phyloP scores from a whole-genome alignment of 805 yeast species.

The Lipomyces chichibuensis region DNA sequence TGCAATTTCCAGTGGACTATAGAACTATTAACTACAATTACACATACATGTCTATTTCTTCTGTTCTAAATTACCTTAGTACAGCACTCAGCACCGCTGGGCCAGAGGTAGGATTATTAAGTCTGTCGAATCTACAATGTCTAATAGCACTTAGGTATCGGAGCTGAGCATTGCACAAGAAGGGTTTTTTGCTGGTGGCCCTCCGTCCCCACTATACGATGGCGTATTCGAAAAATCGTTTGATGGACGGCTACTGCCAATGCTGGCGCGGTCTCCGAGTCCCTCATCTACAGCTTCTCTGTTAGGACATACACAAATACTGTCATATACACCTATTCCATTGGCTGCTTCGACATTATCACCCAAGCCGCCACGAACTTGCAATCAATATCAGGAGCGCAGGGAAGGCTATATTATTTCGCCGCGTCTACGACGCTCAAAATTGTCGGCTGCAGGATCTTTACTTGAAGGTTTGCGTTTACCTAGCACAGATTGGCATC shows the following conservation, averaged over 20 bases:
- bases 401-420: neutral
- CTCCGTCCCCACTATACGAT: conserved; percentile 1
- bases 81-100: neutral
- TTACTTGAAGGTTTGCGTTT: neutral
- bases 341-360: neutral
- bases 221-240: conserved; percentile 5
- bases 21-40: neutral
- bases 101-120: neutral
- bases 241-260: neutral
- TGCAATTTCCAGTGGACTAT: neutral
- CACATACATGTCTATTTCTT: neutral
- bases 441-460: neutral
- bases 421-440: neutral
- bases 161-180: neutral
- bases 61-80: neutral
- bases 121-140: neutral
- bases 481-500: neutral
- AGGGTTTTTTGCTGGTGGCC: neutral
- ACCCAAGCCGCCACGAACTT: neutral
- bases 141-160: neutral
- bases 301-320: neutral
- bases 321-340: neutral
- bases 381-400: neutral
- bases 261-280: conserved; percentile 1
- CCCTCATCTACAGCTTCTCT: neutral